Percentiles rank a stretch among this genome's conserved stretches.
phyloP scores from a whole-genome alignment of 352 stramenopile species.

The Phytophthora idaei region DNA sequence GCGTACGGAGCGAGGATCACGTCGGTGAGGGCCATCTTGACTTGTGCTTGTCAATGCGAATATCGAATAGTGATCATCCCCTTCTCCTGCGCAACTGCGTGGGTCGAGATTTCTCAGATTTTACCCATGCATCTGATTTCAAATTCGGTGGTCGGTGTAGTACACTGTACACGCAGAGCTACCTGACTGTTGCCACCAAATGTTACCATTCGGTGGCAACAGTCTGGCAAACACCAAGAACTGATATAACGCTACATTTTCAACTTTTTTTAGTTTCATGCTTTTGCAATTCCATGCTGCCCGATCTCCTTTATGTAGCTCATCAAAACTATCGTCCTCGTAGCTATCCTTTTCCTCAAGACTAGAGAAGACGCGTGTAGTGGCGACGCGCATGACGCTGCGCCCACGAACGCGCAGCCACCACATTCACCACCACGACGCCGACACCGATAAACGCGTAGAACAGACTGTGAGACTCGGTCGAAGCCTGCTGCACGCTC shows the following conservation, averaged over 20 bases:
- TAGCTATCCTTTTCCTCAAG: not conserved
- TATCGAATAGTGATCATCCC: constrained; percentile 12
- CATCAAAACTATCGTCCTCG: constrained; percentile 5
- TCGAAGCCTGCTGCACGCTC: constrained; percentile 34
- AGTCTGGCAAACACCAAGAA: not conserved
- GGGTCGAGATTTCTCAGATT: constrained; percentile 18
- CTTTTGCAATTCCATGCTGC: not conserved
- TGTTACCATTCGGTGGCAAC: too few relatives aligned
- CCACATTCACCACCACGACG: constrained; percentile 46
- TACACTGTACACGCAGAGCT: too few relatives aligned
- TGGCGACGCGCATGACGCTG: constrained; percentile 53
- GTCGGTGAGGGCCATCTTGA: constrained; percentile 37
- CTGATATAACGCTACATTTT: too few relatives aligned
- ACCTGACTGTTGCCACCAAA: too few relatives aligned
- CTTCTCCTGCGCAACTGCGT: constrained; percentile 8
- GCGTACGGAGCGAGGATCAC: constrained; percentile 32
- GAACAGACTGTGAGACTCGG: constrained; percentile 33
- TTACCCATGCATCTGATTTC: constrained; percentile 27
- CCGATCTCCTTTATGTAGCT: not conserved
- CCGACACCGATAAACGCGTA: constrained; percentile 48
- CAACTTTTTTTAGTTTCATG: not conserved
- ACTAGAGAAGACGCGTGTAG: constrained; percentile 55
- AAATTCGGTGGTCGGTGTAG: constrained; percentile 4
- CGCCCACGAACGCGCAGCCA: constrained; percentile 49
- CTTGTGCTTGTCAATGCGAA: constrained; percentile 9